Conservation (phyloP, 129 eudicot species). For the Chrysanthemum lavandulifolium region DNA sequence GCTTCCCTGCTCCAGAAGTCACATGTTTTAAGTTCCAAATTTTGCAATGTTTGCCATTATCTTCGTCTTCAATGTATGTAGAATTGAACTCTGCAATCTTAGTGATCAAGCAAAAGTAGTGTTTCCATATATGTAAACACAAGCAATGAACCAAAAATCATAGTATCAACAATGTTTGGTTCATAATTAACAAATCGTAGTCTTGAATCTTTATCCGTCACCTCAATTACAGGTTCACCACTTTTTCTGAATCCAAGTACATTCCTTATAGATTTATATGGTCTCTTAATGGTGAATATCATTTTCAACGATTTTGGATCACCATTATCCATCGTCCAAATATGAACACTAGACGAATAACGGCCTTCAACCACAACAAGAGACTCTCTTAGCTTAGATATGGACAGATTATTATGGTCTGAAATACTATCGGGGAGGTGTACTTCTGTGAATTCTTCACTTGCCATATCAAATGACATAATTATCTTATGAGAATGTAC, state of each 20-base stretch:
- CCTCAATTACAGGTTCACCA: slow-evolving; percentile 2
- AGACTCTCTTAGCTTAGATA: slow-evolving; percentile 1
- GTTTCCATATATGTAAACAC: not conserved
- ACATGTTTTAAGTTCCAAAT: not conserved
- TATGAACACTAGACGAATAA: no score
- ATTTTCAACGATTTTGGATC: not conserved
- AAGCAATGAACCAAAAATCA: not conserved
- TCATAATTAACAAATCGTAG: not conserved
- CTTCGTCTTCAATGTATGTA: no score
- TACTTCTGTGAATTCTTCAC: not conserved
- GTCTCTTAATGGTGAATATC: not conserved
- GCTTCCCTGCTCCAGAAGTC: not conserved
- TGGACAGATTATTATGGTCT: not conserved
- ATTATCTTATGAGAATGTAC: not conserved
- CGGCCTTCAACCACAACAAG: not conserved
- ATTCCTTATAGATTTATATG: not conserved
- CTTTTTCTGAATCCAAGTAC: not conserved
- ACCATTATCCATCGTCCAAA: slow-evolving; percentile 9
- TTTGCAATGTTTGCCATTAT: not conserved
- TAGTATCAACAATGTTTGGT: not conserved
- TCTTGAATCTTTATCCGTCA: not conserved
- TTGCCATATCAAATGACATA: slow-evolving; percentile 15
- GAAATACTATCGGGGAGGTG: not conserved
- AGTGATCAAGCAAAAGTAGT: slow-evolving; percentile 8
- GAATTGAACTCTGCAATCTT: not conserved